Evolutionary conservation across 2,329 filamentous ascomycete species (phyloP).

Genomic region (Elsinoe arachidis): DNA sequence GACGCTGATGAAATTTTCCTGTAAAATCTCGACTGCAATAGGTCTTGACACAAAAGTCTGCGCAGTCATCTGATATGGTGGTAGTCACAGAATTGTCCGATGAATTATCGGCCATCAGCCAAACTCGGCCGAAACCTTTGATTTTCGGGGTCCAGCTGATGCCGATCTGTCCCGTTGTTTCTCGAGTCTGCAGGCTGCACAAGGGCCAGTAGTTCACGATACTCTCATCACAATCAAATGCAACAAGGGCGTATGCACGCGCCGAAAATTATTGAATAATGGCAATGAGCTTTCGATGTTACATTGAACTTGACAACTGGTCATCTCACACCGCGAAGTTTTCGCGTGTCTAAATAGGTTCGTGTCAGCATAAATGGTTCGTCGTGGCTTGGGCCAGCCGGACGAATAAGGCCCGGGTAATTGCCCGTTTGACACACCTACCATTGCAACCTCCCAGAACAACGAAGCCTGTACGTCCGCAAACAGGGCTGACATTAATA

Average conservation of each 20-base stretch:
- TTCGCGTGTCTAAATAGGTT: neutral
- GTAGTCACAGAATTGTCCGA: neutral
- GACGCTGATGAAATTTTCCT: too few species aligned
- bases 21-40: neutral
- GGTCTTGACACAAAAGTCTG: neutral
- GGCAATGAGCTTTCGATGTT: neutral
- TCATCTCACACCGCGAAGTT: neutral
- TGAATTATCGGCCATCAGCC: neutral
- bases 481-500: neutral
- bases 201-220: neutral
- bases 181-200: neutral
- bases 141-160: neutral
- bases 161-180: slow-evolving; percentile 1
- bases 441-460: neutral
- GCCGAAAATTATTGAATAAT: neutral
- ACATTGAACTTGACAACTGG: neutral
- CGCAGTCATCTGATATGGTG: slow-evolving; percentile 1
- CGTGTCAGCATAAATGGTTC: slow-evolving; percentile 7
- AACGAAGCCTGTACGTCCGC: neutral
- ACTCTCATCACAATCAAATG: neutral
- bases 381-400: slow-evolving; percentile 1
- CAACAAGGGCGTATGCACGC: neutral
- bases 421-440: neutral
- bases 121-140: neutral
- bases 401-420: slow-evolving; percentile 3